Percentiles rank a stretch among this genome's conserved stretches.
Evolutionary conservation across 345 rosid species (phyloP).

Genomic region (Melaleuca alternifolia): DNA sequence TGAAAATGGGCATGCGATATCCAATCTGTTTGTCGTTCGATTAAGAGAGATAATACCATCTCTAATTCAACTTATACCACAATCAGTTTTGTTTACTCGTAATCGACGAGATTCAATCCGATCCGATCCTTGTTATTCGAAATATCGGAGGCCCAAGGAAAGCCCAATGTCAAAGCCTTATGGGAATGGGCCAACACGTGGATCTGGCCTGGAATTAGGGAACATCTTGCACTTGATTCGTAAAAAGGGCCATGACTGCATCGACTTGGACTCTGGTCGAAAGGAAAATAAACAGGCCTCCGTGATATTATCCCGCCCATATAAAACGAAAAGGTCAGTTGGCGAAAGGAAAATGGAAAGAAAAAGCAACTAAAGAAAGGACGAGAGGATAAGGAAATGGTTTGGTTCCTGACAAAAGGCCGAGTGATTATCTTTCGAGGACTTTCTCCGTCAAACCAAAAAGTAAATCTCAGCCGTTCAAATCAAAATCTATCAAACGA

Average conservation of each 20-base stretch:
- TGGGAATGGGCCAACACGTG: not conserved
- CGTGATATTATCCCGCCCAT: not conserved
- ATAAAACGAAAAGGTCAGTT: not conserved
- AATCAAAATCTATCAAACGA: fast-evolving
- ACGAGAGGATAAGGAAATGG: not conserved
- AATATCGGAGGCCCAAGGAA: not conserved
- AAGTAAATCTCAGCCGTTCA: not conserved
- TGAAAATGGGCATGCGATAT: too few species aligned
- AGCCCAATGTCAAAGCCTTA: not conserved
- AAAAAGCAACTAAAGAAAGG: not conserved
- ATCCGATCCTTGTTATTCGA: not conserved
- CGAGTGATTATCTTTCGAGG: not conserved
- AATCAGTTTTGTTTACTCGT: not conserved
- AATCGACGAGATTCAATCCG: not conserved
- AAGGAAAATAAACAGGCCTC: not conserved
- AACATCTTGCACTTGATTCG: not conserved
- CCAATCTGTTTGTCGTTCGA: too few species aligned
- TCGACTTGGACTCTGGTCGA: not conserved
- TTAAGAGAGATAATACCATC: too few species aligned
- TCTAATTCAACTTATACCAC: too few species aligned
- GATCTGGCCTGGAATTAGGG: not conserved
- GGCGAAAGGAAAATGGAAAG: not conserved
- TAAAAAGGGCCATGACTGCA: not conserved
- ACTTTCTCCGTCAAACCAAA: not conserved
- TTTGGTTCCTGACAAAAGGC: too few species aligned